Percentiles rank a stretch among this genome's conserved stretches.
These are phyloP conservation scores for Penicillium aurantiogriseum DNA, from an alignment of 2,329 filamentous ascomycete genomes.

Conservation along the genomic window DNA sequence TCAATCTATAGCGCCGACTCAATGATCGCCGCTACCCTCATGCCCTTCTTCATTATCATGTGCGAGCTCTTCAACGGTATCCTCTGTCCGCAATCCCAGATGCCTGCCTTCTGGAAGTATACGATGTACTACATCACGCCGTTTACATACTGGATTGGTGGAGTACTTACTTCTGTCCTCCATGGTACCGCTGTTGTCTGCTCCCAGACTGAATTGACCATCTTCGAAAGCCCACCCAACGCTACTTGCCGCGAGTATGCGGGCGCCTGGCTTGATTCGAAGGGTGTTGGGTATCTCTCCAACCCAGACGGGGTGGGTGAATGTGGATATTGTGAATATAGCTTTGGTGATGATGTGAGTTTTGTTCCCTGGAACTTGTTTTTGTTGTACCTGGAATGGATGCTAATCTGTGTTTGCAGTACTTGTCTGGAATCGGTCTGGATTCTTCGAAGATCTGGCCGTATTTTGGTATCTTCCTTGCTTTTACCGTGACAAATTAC, in stretches of 20 bases:
- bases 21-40: conserved; percentile 74
- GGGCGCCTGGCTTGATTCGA: conserved; percentile 61
- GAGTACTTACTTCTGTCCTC: conserved; percentile 74
- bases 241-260: conserved; percentile 74
- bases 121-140: conserved; percentile 85
- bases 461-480: conserved; percentile 37
- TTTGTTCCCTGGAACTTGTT: not conserved
- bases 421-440: conserved; percentile 31
- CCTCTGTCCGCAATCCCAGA: conserved; percentile 72
- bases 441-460: conserved; percentile 36
- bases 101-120: conserved; percentile 73
- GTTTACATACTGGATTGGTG: conserved; percentile 77
- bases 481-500: conserved; percentile 36
- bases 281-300: conserved; percentile 69
- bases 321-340: conserved; percentile 80
- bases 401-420: conserved; percentile 21
- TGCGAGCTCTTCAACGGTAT: conserved; percentile 87
- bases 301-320: conserved; percentile 58
- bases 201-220: conserved; percentile 60
- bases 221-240: conserved; percentile 64
- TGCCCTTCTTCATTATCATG: conserved; percentile 79
- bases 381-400: not conserved
- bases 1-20: conserved; percentile 44
- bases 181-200: conserved; percentile 65
- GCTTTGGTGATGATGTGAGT: conserved; percentile 34